Evolutionary conservation across 2,329 filamentous ascomycete genomes (phyloP), one percentile per base, ranked within the genome.

Genomic region (Monosporascus sp.): DNA sequence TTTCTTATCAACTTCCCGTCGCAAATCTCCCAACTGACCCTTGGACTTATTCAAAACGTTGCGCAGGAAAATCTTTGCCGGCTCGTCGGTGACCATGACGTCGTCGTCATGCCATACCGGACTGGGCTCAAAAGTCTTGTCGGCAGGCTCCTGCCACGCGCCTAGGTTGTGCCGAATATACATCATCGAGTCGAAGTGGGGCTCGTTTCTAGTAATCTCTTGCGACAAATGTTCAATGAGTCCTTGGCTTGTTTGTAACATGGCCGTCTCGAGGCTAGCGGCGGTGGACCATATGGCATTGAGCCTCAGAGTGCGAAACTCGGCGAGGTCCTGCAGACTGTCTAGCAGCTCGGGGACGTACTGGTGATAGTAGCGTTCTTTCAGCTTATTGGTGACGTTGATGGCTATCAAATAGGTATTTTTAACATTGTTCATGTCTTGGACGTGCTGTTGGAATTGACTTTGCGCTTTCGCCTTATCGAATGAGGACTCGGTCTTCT

Each of bases 341-440:
- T 97, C 90, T 68, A 99, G 81, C 54, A 97, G 75, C 67, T 97
- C 94, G 8, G 94, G 94, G 20, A 99, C 81, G 70, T 97, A 97
- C 71, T 97, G 91, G 69, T 97, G 88, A 67, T 96, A 99, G 76
- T 97, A 97, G 67, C 87, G 90, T 69, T 97, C 91, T 76, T 97
- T 99, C 66, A 96, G 87, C 75, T 94, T 96, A 73, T 99, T 99
- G 36, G 92, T 95, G 54, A 97, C 90, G 68, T 96, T 96, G 75
- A 99, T 96, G 56, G 85, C 83, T 65, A 99, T 96, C 56, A 99
- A 76, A 68, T 99, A 99, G n/a, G 89, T 91, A 70, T 99, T 99
- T 78, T 99, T 99, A 70, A 88, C 82, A 69, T 99, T 99, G 73
- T 94, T 90, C 94, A 97, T 97, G 63, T 99, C 94, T 56, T 86